Evolutionary conservation across 495 filamentous ascomycete genomes (phyloP).

Genomic region (Hypoxylon subgilvum): DNA sequence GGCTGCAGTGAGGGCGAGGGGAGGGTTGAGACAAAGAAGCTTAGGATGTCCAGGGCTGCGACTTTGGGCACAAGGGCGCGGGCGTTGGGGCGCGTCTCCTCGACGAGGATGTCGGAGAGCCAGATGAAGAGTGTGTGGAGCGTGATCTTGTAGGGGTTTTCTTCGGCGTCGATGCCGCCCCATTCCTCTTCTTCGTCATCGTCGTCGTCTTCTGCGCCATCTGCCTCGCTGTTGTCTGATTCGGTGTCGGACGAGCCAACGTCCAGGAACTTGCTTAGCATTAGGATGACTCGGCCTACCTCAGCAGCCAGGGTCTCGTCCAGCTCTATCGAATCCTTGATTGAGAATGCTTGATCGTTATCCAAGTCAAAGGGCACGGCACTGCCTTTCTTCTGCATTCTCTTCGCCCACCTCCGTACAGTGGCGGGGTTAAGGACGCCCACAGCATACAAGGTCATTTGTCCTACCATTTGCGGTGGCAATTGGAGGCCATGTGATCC

Average conservation of each 20-base stretch:
- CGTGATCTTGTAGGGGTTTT: conserved; percentile 47
- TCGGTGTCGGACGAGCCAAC: conserved; percentile 36
- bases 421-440: conserved; percentile 69
- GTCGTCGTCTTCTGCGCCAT: conserved; percentile 44
- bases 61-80: conserved; percentile 72
- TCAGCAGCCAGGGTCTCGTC: conserved; percentile 55
- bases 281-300: conserved; percentile 61
- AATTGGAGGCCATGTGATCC: conserved; percentile 76
- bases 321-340: conserved; percentile 6
- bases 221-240: conserved; percentile 42
- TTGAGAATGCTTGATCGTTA: not conserved
- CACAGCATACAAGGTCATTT: conserved; percentile 67
- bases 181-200: conserved; percentile 47
- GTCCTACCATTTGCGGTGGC: conserved; percentile 65
- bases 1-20: conserved; percentile 61
- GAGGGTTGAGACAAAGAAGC: conserved; percentile 63
- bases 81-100: conserved; percentile 71
- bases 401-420: conserved; percentile 52
- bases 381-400: conserved; percentile 24
- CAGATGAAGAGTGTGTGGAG: conserved; percentile 76
- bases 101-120: conserved; percentile 76
- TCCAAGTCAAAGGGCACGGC: conserved; percentile 1
- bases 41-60: conserved; percentile 73
- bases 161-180: conserved; percentile 52
- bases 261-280: conserved; percentile 50